Evolutionary conservation across 306 rosid species (phyloP), one percentile per base, ranked within the genome.

Genomic region (Senna tora): DNA sequence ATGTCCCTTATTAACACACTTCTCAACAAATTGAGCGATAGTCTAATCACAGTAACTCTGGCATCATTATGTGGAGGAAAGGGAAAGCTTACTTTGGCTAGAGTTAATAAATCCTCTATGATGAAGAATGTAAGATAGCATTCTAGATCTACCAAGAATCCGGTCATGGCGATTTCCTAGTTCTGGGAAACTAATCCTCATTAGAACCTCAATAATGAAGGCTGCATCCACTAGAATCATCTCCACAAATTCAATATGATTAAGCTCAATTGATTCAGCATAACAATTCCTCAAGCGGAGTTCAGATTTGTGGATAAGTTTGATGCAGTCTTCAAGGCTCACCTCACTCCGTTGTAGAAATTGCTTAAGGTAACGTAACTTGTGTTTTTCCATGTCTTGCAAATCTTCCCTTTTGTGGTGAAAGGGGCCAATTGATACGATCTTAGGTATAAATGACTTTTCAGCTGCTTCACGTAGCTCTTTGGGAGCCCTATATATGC

Each of bases 161-260:
- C 5, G 4, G 30, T 43, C 33, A 20, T 10, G 5, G 0, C 1
- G 12, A 14, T 9, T 11, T 17, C 0, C 0, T 1, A 13, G 4
- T 57, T 28, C 5, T 32, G 32, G 32, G 5, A 43, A 58, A 20
- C 16, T 30, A 15, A 1, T 5, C 13, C 34, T 30, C 0, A 16
- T 12, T 17, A 58, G 53, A 7, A 55, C 5, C 20, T 39, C 32
- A 57, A 57, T 28, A 6, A 57, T 28, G 32, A 69, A 69, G 62
- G 9, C 5, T 0, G 65, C 55, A 70, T 70, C 75, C 12, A 70
- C 7, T 17, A 70, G 16, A 14, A 70, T 70, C 41, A 69, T 15
- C 42, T 54, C 47, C 65, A 70, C 65, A 55, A 38, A 70, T 15
- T 7, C 6, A 39, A 54, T 9, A 2, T 46, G 14, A 1, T 0